Base-by-base conservation (phyloP, 2,329 filamentous ascomycete species). In the Epichloe hybrida region DNA sequence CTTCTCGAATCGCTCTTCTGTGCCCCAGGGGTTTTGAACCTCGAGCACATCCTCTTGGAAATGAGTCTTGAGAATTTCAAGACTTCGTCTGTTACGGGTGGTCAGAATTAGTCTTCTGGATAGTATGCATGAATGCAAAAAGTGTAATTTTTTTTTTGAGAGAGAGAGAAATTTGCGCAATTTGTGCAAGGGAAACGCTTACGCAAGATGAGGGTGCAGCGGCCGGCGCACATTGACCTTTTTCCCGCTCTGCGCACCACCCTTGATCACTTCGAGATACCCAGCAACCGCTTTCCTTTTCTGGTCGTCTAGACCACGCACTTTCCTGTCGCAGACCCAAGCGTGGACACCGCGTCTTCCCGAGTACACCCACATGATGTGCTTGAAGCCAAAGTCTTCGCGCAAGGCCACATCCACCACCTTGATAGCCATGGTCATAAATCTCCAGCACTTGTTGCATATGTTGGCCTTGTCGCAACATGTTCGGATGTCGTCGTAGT, bases 301-400 rank as follows among this genome's bases (percentile, higher is more conserved):
- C 59, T 85, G 79, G 60, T 98, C 93, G 56, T 95, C 86, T 72
- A 98, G 79, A 36, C 76, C 76, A 52, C 93, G 80, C 0, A 90
- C 93, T 52, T 84, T 83, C 62, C 85, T 87, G 66, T 98, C 93
- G 64, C 91, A 97, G 11, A 98, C 86, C 93, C 93, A 98, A 5
- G 93, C 93, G 81, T 98, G 93, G 34, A 87, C 90, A 71, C 93
- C 93, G 76, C 93, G 81, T 67, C 93, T 85, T 58, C 93, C 93
- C 0, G 93, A 98, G 68, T 98, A 98, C 6, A 98, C 90, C 93
- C 93, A 98, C 67, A 98, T 77, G 62, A 98, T 91, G 68, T 98
- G 91, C 63, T 86, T 83, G 69, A 96, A 98, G 44, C 90, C 93
- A 70, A 98, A 96, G 67, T 98, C 93, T 20, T 97, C 88, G 49